Percentiles rank a stretch among this genome's conserved stretches.
phyloP scores from a whole-genome alignment of 2,329 filamentous ascomycete species.

The Aaosphaeria arxii region DNA sequence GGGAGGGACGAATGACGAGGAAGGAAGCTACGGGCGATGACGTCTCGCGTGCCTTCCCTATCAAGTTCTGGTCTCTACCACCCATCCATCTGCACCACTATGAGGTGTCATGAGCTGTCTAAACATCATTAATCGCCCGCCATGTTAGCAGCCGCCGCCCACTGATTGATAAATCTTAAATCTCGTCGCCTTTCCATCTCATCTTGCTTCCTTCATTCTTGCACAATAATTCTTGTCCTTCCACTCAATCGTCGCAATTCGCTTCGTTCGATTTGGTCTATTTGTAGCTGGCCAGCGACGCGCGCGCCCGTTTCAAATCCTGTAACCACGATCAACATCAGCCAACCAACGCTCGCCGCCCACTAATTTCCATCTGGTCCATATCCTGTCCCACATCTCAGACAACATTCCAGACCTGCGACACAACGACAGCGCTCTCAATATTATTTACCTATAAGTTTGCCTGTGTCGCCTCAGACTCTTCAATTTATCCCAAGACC shows the following conservation, averaged over 20 bases:
- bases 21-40: too few species aligned
- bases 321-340: constrained; percentile 16
- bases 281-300: constrained; percentile 31
- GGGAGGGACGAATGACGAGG: too few species aligned
- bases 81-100: neutral
- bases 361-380: neutral
- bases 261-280: constrained; percentile 21
- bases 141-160: neutral
- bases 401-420: neutral
- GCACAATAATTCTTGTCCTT: constrained; percentile 1
- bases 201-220: neutral
- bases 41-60: too few species aligned
- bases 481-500: too few species aligned
- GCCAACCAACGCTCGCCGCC: constrained; percentile 26
- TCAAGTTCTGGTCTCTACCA: neutral
- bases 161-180: neutral
- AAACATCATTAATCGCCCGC: neutral
- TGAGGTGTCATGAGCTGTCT: neutral
- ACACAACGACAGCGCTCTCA: neutral
- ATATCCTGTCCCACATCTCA: neutral
- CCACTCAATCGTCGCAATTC: constrained; percentile 6
- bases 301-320: constrained; percentile 41
- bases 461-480: neutral
- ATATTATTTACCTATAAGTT: neutral
- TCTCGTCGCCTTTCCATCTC: neutral